Conservation (phyloP, 306 rosid species). For the Acacia melanoxylon region DNA sequence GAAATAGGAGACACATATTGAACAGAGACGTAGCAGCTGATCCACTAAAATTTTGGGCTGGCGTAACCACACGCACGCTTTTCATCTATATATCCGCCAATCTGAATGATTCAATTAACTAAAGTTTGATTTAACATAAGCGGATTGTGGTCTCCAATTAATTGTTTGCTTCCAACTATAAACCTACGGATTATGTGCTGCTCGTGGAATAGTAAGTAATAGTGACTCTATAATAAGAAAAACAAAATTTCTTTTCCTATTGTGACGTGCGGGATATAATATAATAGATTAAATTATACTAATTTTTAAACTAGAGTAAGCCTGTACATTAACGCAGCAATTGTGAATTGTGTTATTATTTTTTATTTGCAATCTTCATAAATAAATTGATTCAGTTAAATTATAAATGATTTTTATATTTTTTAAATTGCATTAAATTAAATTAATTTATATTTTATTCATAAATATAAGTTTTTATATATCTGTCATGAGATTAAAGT, state of each 20-base stretch:
- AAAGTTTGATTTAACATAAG: not conserved
- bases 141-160: not conserved
- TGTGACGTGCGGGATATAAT: too few relatives aligned
- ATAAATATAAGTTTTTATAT: not conserved
- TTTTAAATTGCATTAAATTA: not conserved
- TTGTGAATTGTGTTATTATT: not conserved
- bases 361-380: too few relatives aligned
- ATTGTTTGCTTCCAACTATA: not conserved
- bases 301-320: too few relatives aligned
- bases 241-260: too few relatives aligned
- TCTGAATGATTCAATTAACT: not conserved
- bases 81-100: not conserved
- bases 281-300: too few relatives aligned
- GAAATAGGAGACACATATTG: not conserved
- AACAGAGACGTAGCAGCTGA: not conserved
- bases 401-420: not conserved
- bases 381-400: too few relatives aligned
- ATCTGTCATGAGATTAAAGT: not conserved
- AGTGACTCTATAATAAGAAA: too few relatives aligned
- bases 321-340: not conserved
- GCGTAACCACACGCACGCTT: too few relatives aligned
- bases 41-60: not conserved
- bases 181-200: not conserved
- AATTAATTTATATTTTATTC: not conserved
- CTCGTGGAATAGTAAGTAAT: not conserved